phyloP scores from a whole-genome alignment of 768 basidiomycete species.

The Termitomyces sp. region DNA sequence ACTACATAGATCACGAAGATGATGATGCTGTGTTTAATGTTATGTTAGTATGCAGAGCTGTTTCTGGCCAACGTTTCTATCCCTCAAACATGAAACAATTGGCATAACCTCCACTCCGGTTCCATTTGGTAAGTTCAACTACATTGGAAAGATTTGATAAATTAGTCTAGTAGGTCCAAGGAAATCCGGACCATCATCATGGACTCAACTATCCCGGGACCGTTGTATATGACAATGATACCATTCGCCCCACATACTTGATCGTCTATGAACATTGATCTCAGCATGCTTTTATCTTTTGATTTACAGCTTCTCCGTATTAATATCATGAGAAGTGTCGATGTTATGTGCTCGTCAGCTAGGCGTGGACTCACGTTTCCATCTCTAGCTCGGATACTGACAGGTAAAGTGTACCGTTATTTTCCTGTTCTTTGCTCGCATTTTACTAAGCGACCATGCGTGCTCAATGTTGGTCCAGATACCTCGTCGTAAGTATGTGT shows the following conservation, averaged over 20 bases:
- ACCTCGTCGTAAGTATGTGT: not conserved
- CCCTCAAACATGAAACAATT: slow-evolving; percentile 46
- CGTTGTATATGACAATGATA: slow-evolving; percentile 17
- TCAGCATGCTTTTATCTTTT: not conserved
- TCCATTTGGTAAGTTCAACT: slow-evolving; percentile 45
- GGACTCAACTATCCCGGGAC: slow-evolving; percentile 15
- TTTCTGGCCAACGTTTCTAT: slow-evolving; percentile 53
- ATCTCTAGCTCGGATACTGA: not conserved
- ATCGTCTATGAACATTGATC: slow-evolving; percentile 7
- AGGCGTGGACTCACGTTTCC: not conserved
- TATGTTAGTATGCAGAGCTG: slow-evolving; percentile 55
- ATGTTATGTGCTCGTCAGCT: not conserved
- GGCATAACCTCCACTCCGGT: slow-evolving; percentile 48
- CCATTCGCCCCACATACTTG: slow-evolving; percentile 17
- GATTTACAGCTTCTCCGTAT: not conserved
- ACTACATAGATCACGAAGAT: slow-evolving; percentile 43
- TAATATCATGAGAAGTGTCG: not conserved
- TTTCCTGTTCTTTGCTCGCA: not conserved
- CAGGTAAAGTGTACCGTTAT: no score
- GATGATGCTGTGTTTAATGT: slow-evolving; percentile 36
- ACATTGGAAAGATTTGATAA: not conserved
- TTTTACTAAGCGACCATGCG: no score
- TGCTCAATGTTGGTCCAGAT: no score
- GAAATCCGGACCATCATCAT: not conserved
- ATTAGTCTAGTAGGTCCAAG: not conserved